A percentile compares a stretch with the other conserved stretches of the same genome.
phyloP scores from a whole-genome alignment of 2,329 filamentous ascomycete species.

The Botrytis galanthina region DNA sequence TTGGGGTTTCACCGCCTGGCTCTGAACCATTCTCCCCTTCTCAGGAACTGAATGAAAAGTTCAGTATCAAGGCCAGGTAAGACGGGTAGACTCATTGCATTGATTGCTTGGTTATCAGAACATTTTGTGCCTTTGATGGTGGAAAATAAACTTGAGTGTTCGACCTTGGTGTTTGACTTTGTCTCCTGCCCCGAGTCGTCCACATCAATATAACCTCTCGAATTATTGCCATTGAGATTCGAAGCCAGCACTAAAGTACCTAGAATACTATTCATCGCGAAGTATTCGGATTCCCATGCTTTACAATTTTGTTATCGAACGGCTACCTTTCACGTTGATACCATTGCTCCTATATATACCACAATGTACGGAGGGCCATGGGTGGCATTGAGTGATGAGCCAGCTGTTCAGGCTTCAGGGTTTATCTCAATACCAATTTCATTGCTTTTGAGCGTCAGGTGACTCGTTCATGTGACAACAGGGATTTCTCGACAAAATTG shows the following conservation, averaged over 20 bases:
- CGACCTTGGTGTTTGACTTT: background rate
- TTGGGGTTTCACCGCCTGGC: background rate
- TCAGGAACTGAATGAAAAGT: background rate
- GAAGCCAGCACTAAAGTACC: background rate
- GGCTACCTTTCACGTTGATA: background rate
- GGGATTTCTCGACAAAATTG: background rate
- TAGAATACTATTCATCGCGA: background rate
- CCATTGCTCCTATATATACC: background rate
- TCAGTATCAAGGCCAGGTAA: background rate
- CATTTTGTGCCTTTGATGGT: background rate
- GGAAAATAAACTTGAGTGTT: background rate
- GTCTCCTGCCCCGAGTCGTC: background rate
- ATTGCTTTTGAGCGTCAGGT: background rate
- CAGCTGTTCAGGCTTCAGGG: background rate
- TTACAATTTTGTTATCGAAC: background rate
- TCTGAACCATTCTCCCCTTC: background rate
- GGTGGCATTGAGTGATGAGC: background rate
- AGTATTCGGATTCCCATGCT: background rate
- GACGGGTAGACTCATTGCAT: background rate
- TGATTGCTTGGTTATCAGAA: background rate
- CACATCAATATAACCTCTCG: background rate
- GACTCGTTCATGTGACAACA: background rate
- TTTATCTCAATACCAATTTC: background rate
- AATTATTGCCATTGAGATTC: background rate
- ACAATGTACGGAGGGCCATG: background rate